Evolutionary conservation across 805 yeast species (phyloP), one percentile per base, ranked within the genome.

Genomic region (Starmera dryadoides): DNA sequence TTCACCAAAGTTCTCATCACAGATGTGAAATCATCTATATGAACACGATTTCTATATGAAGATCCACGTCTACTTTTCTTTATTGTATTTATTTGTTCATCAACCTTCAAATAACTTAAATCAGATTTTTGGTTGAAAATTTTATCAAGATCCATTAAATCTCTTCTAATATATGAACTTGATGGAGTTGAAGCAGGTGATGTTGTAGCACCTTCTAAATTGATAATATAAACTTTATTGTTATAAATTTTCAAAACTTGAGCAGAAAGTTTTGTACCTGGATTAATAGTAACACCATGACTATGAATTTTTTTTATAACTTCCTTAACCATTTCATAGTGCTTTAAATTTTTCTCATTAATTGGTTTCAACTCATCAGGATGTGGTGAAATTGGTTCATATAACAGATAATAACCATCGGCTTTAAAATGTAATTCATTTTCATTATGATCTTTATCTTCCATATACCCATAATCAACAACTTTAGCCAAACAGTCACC

Each of bases 371-470:
- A 30, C 8, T 50, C 49, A 11, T 48, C 45, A 11, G 43, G 29
- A 8, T 41, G 33, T 3, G 34, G 16, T 6, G 47, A 42, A 16
- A 52, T 45, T 9, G 55, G 55, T 29, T 50, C 52, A 33, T 47
- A 55, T 2, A 53, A 25, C 11, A 55, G 40, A 38, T 46, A 55
- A 36, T 50, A 53, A 1, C 59, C 59, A 40, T 55, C 59, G 9
- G 49, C 35, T 21, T 46, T 52, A 39, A 49, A 50, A 35, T 55
- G 58, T 8, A 48, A 32, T 7, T 34, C 38, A 7, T 39, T 23
- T 5, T 26, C 40, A 28, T 53, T 52, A 37, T 45, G 36, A 12
- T 47, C 41, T 20, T 42, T 42, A 30, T 57, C 60, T 37, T 55
- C 55, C 19, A 55, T 16, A 30, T 49, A 52, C 0, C 60, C 62